Conservation (phyloP, 2,329 filamentous ascomycete species). For the Ilyonectria sp. region DNA sequence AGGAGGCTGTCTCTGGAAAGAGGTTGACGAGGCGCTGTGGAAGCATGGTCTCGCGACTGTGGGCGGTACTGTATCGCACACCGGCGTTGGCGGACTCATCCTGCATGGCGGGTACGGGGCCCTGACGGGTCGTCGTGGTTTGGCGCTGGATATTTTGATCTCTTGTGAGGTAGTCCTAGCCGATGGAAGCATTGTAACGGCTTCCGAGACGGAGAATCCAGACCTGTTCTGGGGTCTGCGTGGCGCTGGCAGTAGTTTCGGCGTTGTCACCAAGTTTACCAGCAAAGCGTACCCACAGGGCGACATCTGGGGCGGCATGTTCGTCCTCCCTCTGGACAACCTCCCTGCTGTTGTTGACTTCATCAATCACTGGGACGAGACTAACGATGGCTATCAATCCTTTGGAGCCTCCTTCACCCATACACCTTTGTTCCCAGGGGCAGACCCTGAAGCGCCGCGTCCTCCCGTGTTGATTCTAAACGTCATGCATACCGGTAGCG, state of each 20-base stretch:
- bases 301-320: slow-evolving; percentile 50
- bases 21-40: slow-evolving; percentile 67
- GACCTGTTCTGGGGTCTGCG: neutral
- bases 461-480: slow-evolving; percentile 36
- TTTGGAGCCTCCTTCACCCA: slow-evolving; percentile 36
- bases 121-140: slow-evolving; percentile 67
- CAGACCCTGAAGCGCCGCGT: slow-evolving; percentile 39
- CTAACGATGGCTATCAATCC: slow-evolving; percentile 43
- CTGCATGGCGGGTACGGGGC: slow-evolving; percentile 73
- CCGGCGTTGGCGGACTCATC: slow-evolving; percentile 72
- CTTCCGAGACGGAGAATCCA: slow-evolving; percentile 54
- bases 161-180: slow-evolving; percentile 56
- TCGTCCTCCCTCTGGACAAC: slow-evolving; percentile 46
- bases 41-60: slow-evolving; percentile 70
- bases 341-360: slow-evolving; percentile 50
- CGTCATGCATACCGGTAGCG: slow-evolving; percentile 40
- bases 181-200: slow-evolving; percentile 48
- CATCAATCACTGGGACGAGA: slow-evolving; percentile 48
- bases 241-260: slow-evolving; percentile 44
- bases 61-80: slow-evolving; percentile 74
- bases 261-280: slow-evolving; percentile 60
- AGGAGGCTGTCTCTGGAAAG: slow-evolving; percentile 68
- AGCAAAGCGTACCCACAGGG: slow-evolving; percentile 50
- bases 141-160: slow-evolving; percentile 61
- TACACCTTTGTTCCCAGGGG: slow-evolving; percentile 37